Evolutionary conservation across 164 flowering plant genomes (phyloP).

Genomic region (Chimonanthus praecox): DNA sequence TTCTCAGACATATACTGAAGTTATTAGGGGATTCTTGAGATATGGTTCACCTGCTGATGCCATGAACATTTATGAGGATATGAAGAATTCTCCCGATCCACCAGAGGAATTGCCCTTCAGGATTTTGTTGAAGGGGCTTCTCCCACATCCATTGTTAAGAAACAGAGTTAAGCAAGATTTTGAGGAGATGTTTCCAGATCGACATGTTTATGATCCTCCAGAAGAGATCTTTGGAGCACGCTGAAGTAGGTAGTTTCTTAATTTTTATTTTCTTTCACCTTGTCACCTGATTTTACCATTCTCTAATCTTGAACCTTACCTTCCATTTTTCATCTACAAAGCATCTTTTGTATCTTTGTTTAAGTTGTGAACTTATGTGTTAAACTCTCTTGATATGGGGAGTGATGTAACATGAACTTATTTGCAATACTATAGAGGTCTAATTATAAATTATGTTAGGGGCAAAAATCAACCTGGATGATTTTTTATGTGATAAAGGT

Average conservation of each 20-base stretch:
- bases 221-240: slow-evolving; percentile 79
- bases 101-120: slow-evolving; percentile 88
- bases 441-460: no score
- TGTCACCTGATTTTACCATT: not conserved
- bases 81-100: slow-evolving; percentile 89
- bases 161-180: slow-evolving; percentile 87
- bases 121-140: slow-evolving; percentile 80
- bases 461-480: no score
- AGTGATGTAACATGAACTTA: no score
- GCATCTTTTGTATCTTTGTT: not conserved
- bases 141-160: slow-evolving; percentile 85
- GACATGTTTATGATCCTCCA: slow-evolving; percentile 82
- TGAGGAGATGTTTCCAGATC: slow-evolving; percentile 87
- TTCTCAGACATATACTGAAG: slow-evolving; percentile 82
- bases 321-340: no score
- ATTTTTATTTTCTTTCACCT: not conserved
- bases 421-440: no score
- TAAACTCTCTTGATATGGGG: not conserved
- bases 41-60: slow-evolving; percentile 92
- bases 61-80: slow-evolving; percentile 91
- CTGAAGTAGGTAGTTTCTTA: slow-evolving; percentile 33
- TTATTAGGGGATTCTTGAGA: slow-evolving; percentile 73
- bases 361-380: not conserved
- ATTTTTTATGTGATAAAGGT: no score
- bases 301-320: not conserved